These are phyloP conservation scores for Limonium bicolor DNA, from an alignment of 148 eudicot species.

Conservation along the genomic window DNA sequence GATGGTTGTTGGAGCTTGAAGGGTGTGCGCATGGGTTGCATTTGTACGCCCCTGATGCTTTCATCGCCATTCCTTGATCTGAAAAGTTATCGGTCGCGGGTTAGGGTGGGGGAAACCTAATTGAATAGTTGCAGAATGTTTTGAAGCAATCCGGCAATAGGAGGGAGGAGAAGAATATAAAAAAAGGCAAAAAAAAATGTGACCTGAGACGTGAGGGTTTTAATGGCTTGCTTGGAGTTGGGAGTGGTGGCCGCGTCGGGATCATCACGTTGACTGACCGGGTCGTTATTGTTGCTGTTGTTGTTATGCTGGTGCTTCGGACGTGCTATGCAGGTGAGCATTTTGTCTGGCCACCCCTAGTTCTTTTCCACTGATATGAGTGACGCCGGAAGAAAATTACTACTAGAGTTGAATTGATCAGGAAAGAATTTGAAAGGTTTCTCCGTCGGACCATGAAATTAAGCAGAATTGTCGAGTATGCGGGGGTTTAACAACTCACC, in stretches of 20 bases:
- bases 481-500: too few relatives aligned
- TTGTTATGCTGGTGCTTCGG: conserved; percentile 29
- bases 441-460: too few relatives aligned
- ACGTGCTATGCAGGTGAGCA: conserved; percentile 87
- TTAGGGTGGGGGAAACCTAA: too few relatives aligned
- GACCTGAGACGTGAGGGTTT: conserved; percentile 72
- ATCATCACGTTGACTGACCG: conserved; percentile 26
- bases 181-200: too few relatives aligned
- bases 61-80: conserved; percentile 76
- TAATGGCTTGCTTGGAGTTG: conserved; percentile 38
- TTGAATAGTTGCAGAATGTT: too few relatives aligned
- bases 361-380: too few relatives aligned
- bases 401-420: too few relatives aligned
- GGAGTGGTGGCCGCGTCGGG: conserved; percentile 23
- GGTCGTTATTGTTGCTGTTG: conserved; percentile 10
- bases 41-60: conserved; percentile 73
- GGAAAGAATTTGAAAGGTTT: too few relatives aligned
- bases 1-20: conserved; percentile 4
- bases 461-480: too few relatives aligned
- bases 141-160: neutral
- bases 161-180: neutral
- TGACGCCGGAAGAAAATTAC: too few relatives aligned
- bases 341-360: too few relatives aligned
- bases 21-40: conserved; percentile 48
- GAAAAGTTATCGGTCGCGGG: neutral